These are phyloP conservation scores for Ochromonas danica DNA, from an alignment of 108 stramenopile genomes.

Conservation along the genomic window DNA sequence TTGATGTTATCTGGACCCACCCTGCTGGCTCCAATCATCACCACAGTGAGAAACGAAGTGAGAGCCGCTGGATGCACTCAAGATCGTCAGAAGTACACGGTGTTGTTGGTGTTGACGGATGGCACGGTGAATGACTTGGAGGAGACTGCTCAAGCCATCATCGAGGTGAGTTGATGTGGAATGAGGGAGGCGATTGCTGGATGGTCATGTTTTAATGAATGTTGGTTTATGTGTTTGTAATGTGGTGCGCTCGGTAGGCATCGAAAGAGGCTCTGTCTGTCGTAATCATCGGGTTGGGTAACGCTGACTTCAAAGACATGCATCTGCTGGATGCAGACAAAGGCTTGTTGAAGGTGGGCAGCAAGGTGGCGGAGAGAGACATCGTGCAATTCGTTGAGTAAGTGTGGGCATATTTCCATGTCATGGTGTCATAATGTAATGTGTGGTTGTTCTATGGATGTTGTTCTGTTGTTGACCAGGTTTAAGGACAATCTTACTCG, in stretches of 20 bases:
- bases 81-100: conserved; percentile 63
- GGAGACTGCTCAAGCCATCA: conserved; percentile 54
- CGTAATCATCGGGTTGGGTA: conserved; percentile 72
- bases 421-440: conserved; percentile 47
- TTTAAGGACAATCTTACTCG: too few relatives aligned
- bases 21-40: background rate
- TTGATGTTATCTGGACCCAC: conserved; percentile 19
- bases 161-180: too few relatives aligned
- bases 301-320: conserved; percentile 73
- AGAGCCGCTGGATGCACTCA: conserved; percentile 34
- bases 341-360: conserved; percentile 44
- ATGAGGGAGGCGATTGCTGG: too few relatives aligned
- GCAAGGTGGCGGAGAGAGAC: conserved; percentile 56
- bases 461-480: background rate
- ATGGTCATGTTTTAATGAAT: too few relatives aligned
- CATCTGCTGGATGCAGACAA: conserved; percentile 71
- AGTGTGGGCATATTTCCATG: conserved; percentile 53
- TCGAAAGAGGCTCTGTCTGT: conserved; percentile 68
- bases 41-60: background rate
- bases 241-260: too few relatives aligned
- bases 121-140: conserved; percentile 73
- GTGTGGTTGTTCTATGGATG: conserved; percentile 35
- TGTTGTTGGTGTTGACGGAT: conserved; percentile 80
- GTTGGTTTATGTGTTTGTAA: too few relatives aligned
- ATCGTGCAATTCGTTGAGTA: conserved; percentile 72